Evolutionary conservation across 169 alveolate species (phyloP).

Genomic region (Eimeria falciformis): DNA sequence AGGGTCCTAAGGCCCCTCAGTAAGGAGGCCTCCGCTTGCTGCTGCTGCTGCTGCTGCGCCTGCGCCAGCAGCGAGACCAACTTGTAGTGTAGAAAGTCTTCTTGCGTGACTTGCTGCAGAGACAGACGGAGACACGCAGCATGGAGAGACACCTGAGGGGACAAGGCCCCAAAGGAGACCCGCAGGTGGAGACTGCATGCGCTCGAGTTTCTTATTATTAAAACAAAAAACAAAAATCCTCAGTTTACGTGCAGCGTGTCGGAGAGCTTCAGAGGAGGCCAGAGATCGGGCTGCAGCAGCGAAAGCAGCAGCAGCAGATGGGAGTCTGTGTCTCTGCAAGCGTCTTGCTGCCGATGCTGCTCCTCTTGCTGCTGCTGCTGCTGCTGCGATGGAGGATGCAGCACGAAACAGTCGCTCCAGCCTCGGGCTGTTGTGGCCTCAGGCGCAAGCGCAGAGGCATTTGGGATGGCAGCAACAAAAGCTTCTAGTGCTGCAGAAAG

Average conservation of each 20-base stretch:
- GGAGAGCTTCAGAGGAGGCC: slow-evolving; percentile 68
- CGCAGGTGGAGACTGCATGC: no score
- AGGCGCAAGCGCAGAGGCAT: slow-evolving; percentile 44
- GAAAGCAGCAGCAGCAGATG: slow-evolving; percentile 68
- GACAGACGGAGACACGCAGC: not conserved
- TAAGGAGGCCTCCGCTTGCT: not conserved
- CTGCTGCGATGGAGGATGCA: slow-evolving; percentile 67
- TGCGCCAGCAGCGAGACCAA: slow-evolving; percentile 36
- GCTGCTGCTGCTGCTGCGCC: slow-evolving; percentile 20
- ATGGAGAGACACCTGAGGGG: not conserved
- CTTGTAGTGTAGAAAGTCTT: slow-evolving; percentile 70
- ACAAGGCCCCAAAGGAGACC: no score
- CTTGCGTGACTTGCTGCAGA: slow-evolving; percentile 61
- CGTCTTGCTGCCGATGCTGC: slow-evolving; percentile 8
- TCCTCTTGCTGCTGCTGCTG: slow-evolving; percentile 41
- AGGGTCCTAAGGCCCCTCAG: slow-evolving; percentile 15
- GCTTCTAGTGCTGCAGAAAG: slow-evolving; percentile 31
- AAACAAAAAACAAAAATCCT: no score
- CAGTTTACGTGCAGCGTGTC: slow-evolving; percentile 55
- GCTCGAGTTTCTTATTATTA: no score
- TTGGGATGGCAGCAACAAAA: slow-evolving; percentile 18
- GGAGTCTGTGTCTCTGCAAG: slow-evolving; percentile 13
- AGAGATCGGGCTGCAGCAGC: slow-evolving; percentile 47
- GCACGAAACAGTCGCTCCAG: slow-evolving; percentile 59
- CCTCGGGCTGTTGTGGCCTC: slow-evolving; percentile 1